Evolutionary conservation across 2,329 filamentous ascomycete genomes (phyloP), one percentile per base, ranked within the genome.

Genomic region (Aspergillus intermedius): DNA sequence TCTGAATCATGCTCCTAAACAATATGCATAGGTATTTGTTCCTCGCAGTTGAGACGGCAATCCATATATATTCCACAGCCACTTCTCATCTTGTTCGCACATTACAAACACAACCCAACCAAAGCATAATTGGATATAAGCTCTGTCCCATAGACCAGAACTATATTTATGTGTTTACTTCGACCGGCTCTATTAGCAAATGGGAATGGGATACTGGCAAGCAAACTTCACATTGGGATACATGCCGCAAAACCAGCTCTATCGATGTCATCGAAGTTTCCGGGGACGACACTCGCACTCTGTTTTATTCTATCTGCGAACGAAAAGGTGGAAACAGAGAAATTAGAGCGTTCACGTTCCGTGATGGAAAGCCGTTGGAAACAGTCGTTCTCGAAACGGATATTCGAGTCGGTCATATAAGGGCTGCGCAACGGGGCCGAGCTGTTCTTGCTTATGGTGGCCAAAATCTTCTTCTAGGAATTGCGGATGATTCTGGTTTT

Each of bases 21-120:
- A 57, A 37, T 46, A 17, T 17, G 5, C 8, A 19, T 34, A 89
- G 88, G 63, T 79, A 85, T 68, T 66, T 96, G 35, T 83, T 96
- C 49, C 67, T 95, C 48, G 81, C 85, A 28, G 88, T 88, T 60
- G 80, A 83, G 51, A 84, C 81, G 23, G 84, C 85, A 8, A 75
- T 96, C 47, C 86, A 90, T 64, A 78, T 95, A 22, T 95, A 93
- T 68, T 87, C 87, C 1, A 81, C 88, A 25, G 75, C 81, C 54
- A 90, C 89, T 47, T 97, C 93, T 1, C 79, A 94, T 44, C 80
- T 94, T 19, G 76, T 88, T 42, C 83, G 88, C 56, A 81, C 83
- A 48, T 84, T 96, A 44, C 72, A 79, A 10, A 54, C 84, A 23
- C 67, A 70, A n/a, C 55, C 74, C 57, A 62, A 68, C 59, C 66